Percentiles rank a stretch among this genome's conserved stretches.
phyloP scores from a whole-genome alignment of 1,284 basidiomycete species.

The Melampsora americana region DNA sequence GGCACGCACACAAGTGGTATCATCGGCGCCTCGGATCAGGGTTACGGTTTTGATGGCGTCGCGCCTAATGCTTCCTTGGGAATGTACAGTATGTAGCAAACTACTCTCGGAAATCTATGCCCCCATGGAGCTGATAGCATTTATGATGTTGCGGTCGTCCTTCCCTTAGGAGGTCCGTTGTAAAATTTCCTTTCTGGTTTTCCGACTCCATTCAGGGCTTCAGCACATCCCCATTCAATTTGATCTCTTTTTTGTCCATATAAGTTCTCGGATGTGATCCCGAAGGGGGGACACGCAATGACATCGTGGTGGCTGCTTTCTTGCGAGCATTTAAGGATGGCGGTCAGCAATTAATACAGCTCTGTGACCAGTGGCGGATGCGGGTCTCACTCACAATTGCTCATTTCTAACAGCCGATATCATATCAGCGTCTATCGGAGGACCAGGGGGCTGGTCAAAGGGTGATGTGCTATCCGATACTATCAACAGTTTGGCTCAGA shows the following conservation, averaged over 20 bases:
- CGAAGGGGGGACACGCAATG: slow-evolving; percentile 12
- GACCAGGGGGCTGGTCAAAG: slow-evolving; percentile 15
- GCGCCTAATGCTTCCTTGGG: neutral
- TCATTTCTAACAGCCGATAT: slow-evolving; percentile 13
- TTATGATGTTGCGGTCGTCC: neutral
- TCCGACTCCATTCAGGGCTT: no score
- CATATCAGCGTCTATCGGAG: slow-evolving; percentile 11
- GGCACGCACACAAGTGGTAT: slow-evolving; percentile 5
- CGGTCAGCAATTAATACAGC: neutral
- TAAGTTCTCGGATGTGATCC: slow-evolving; percentile 12
- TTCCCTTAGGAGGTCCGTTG: neutral
- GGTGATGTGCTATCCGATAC: slow-evolving; percentile 4
- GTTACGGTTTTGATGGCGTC: neutral
- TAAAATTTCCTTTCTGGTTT: neutral
- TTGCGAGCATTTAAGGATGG: slow-evolving; percentile 13
- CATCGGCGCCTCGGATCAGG: neutral
- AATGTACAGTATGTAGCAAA: neutral
- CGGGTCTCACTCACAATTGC: neutral
- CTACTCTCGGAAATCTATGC: neutral
- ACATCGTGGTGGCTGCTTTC: slow-evolving; percentile 5
- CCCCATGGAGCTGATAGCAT: no score
- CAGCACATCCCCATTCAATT: no score
- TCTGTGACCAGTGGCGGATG: neutral
- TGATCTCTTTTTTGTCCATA: neutral
- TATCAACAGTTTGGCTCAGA: neutral